Conservation (phyloP, 2,329 filamentous ascomycete species). For the Grosmannia serpens region DNA sequence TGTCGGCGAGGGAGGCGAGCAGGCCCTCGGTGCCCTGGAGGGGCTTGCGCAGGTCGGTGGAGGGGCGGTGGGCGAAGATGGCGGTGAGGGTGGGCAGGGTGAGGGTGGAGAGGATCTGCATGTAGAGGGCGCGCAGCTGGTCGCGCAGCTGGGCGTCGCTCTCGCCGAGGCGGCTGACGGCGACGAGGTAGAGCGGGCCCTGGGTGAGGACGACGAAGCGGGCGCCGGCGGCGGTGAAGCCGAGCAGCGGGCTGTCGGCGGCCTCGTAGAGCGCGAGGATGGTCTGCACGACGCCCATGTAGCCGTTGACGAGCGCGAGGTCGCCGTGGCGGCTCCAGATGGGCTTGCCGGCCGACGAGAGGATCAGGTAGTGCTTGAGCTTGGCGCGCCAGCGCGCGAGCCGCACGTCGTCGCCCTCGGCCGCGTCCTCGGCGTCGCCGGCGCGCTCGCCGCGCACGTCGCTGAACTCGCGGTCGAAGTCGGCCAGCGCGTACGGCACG, state of each 20-base stretch:
- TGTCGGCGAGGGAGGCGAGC: slow-evolving; percentile 84
- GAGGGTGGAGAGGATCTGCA: slow-evolving; percentile 93
- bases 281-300: slow-evolving; percentile 90
- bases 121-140: slow-evolving; percentile 89
- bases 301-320: slow-evolving; percentile 77
- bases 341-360: slow-evolving; percentile 92
- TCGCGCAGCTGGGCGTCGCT: slow-evolving; percentile 77
- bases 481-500: slow-evolving; percentile 42
- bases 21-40: slow-evolving; percentile 85
- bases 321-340: slow-evolving; percentile 95
- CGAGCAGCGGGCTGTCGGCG: slow-evolving; percentile 61
- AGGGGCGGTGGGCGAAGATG: slow-evolving; percentile 81
- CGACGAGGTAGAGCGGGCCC: slow-evolving; percentile 84
- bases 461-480: slow-evolving; percentile 71
- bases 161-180: slow-evolving; percentile 84
- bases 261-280: slow-evolving; percentile 95
- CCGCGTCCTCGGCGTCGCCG: slow-evolving; percentile 25
- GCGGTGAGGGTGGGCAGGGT: slow-evolving; percentile 78
- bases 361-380: slow-evolving; percentile 91
- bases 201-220: slow-evolving; percentile 79
- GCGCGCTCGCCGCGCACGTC: slow-evolving; percentile 35
- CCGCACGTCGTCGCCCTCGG: slow-evolving; percentile 42
- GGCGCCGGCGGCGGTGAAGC: slow-evolving; percentile 77
- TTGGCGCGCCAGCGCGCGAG: slow-evolving; percentile 78
- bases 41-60: slow-evolving; percentile 83